Conservation (phyloP, 495 filamentous ascomycete species). For the Xylona heveae region DNA sequence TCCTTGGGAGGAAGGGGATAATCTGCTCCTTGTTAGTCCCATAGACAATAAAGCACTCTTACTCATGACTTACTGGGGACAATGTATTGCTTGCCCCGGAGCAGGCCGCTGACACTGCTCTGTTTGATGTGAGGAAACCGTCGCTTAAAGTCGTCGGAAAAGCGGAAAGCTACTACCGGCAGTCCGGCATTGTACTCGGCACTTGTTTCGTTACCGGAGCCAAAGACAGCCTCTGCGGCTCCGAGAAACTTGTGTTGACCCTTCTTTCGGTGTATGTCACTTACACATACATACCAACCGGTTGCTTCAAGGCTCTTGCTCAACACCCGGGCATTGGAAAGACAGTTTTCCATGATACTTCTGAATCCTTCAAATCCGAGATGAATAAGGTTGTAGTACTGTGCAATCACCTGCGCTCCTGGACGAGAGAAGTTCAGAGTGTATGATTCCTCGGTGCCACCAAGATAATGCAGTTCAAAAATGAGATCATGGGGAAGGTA, state of each 20-base stretch:
- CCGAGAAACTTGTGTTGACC: slow-evolving; percentile 15
- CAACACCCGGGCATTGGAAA: slow-evolving; percentile 45
- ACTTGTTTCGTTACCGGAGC: slow-evolving; percentile 21
- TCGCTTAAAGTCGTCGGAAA: slow-evolving; percentile 38
- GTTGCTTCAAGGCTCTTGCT: slow-evolving; percentile 47
- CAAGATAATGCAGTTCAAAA: slow-evolving; percentile 57
- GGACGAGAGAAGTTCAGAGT: slow-evolving; percentile 61
- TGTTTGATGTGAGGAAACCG: slow-evolving; percentile 45
- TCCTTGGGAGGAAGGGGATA: slow-evolving; percentile 46
- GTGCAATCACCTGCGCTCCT: slow-evolving; percentile 46
- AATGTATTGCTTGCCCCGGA: slow-evolving; percentile 52
- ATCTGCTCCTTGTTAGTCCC: slow-evolving; percentile 16
- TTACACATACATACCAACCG: slow-evolving; percentile 48
- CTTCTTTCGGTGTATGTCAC: slow-evolving; percentile 43
- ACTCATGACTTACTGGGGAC: slow-evolving; percentile 32
- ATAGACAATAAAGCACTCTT: not conserved
- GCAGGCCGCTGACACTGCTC: slow-evolving; percentile 36
- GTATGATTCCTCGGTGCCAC: slow-evolving; percentile 52
- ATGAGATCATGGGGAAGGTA: slow-evolving; percentile 48
- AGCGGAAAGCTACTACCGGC: slow-evolving; percentile 49
- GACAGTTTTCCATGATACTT: slow-evolving; percentile 46
- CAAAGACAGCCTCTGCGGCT: slow-evolving; percentile 17
- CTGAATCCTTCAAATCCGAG: slow-evolving; percentile 46
- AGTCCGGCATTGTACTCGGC: slow-evolving; percentile 45
- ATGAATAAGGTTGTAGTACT: slow-evolving; percentile 62